Base-by-base conservation (phyloP, 139 green algal genomes). In the Chlorokybus atmophyticus region DNA sequence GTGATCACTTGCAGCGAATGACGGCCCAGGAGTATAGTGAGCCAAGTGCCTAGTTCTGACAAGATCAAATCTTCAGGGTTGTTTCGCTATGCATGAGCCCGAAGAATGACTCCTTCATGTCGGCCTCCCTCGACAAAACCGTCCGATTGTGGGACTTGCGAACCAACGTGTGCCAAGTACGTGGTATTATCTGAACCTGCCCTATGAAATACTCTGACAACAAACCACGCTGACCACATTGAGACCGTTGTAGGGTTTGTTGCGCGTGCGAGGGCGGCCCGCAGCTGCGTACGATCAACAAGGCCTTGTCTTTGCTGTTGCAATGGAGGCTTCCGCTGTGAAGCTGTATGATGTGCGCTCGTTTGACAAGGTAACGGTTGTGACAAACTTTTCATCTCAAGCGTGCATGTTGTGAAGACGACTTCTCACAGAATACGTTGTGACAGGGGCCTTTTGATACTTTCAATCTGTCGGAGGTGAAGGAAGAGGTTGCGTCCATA, bases 131-230 rank as follows among this genome's bases (percentile, higher is more conserved):
- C 75, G 84, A 93, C 59, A 71, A 79, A 38, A 77, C 74, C 7
- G 80, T 94, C 17, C 76, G 84, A 14, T 58, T 94, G 26, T 95
- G 87, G 87, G 87, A 95, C 70, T 65, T 95, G 42, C 74, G 86
- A 10, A 79, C 64, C 3, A 77, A 61, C 54, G 62, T 72, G 3
- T 89, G 81, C 69, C 75, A 87, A 80, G 79, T 41, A n/a, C 10
- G 17, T n/a, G n/a, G n/a, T n/a, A n/a, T n/a, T n/a, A n/a, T n/a
- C n/a, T n/a, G n/a, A n/a, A n/a, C n/a, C n/a, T n/a, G n/a, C n/a
- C n/a, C n/a, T n/a, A n/a, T n/a, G n/a, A n/a, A n/a, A n/a, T n/a
- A n/a, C n/a, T n/a, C n/a, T n/a, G n/a, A n/a, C n/a, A n/a, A n/a
- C n/a, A n/a, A n/a, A n/a, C n/a, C n/a, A n/a, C n/a, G n/a, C n/a